Conservation (phyloP, 768 basidiomycete genomes). For the Dictyophora rubrovolvata region DNA sequence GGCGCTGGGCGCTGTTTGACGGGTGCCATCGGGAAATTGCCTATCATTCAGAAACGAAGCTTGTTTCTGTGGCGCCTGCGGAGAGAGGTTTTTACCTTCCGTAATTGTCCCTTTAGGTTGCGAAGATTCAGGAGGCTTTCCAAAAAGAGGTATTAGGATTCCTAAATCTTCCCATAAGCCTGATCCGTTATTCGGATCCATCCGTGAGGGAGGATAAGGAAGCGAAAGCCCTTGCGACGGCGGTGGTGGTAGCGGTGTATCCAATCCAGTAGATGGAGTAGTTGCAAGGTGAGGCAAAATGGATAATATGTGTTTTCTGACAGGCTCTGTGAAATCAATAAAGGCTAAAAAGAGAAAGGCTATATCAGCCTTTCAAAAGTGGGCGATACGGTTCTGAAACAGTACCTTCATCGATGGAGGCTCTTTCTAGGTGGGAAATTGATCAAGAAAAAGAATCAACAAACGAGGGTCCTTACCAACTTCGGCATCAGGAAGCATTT, state of each 20-base stretch:
- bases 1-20: slow-evolving; percentile 19
- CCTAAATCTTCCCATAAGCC: slow-evolving; percentile 53
- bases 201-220: slow-evolving; percentile 5
- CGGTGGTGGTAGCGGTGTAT: slow-evolving; percentile 68
- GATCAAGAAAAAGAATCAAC: neutral
- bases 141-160: slow-evolving; percentile 42
- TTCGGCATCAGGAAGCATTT: slow-evolving; percentile 67
- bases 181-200: neutral
- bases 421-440: slow-evolving; percentile 58
- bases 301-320: slow-evolving; percentile 64
- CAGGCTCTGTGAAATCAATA: slow-evolving; percentile 77
- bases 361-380: neutral
- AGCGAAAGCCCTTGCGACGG: slow-evolving; percentile 26
- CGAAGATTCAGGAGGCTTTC: neutral
- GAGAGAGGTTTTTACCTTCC: neutral
- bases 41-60: too few species aligned
- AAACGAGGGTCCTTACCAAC: slow-evolving; percentile 43
- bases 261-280: slow-evolving; percentile 62
- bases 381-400: neutral
- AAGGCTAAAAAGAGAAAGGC: slow-evolving; percentile 44
- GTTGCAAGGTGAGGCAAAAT: slow-evolving; percentile 67
- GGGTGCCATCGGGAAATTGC: neutral
- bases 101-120: neutral
- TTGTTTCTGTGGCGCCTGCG: neutral
- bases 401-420: slow-evolving; percentile 77